Evolutionary conservation across 2,329 filamentous ascomycete genomes (phyloP).

Genomic region (Knufia fluminis): DNA sequence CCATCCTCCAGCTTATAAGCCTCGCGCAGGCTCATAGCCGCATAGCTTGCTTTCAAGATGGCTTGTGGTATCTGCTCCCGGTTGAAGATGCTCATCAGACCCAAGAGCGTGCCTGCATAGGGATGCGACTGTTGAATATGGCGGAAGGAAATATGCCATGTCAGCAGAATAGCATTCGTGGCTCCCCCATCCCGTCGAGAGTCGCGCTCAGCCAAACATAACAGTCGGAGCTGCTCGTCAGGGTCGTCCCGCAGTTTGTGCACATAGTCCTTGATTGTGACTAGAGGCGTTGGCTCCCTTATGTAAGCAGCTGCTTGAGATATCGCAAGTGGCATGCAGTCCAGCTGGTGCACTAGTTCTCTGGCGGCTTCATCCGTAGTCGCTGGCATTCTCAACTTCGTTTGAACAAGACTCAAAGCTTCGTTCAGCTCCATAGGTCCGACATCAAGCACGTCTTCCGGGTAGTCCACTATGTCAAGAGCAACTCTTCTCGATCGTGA

Average conservation of each 20-base stretch:
- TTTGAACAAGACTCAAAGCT: constrained; percentile 17
- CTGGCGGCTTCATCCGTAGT: background rate
- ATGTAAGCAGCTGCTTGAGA: constrained; percentile 26
- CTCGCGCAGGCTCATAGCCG: background rate
- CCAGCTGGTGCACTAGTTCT: constrained; percentile 26
- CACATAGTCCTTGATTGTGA: constrained; percentile 19
- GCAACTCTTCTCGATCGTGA: constrained; percentile 11
- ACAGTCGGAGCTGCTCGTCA: constrained; percentile 21
- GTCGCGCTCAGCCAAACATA: constrained; percentile 17
- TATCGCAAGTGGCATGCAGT: constrained; percentile 26
- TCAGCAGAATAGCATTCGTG: constrained; percentile 27
- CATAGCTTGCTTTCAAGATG: constrained; percentile 19
- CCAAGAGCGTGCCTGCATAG: constrained; percentile 23
- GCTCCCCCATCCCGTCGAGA: constrained; percentile 21
- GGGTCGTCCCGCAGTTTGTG: constrained; percentile 19
- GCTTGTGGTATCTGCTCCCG: constrained; percentile 24
- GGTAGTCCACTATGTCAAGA: constrained; percentile 8
- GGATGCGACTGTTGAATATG: constrained; percentile 21
- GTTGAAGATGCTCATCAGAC: constrained; percentile 27
- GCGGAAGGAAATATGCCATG: constrained; percentile 29
- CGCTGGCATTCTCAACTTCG: constrained; percentile 12
- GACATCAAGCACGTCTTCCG: constrained; percentile 12
- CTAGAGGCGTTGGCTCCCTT: constrained; percentile 12
- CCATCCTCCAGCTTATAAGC: constrained; percentile 12
- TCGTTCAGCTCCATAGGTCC: constrained; percentile 14